Evolutionary conservation across 2,329 filamentous ascomycete genomes (phyloP).

Genomic region (Ceratocystis diversiconidia): DNA sequence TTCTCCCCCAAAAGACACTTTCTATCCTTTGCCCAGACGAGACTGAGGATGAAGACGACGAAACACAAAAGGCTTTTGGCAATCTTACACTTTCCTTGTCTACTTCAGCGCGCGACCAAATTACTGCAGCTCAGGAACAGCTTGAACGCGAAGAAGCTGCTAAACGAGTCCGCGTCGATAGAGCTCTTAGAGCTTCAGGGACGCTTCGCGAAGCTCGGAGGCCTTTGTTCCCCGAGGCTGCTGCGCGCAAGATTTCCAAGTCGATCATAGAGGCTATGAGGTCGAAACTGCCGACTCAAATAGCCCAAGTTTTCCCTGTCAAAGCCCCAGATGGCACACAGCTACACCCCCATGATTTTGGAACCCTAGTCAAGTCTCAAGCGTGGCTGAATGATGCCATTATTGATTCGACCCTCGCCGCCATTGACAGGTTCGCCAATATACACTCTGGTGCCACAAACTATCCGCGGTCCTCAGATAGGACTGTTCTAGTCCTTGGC

Average conservation of each 20-base stretch:
- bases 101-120: constrained; percentile 1
- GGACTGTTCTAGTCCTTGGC: constrained; percentile 48
- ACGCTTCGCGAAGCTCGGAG: constrained; percentile 4
- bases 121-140: constrained; percentile 2
- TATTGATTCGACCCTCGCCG: constrained; percentile 51
- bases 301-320: constrained; percentile 10
- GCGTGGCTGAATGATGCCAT: constrained; percentile 67
- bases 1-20: not conserved
- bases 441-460: constrained; percentile 38
- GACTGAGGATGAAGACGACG: constrained; percentile 4
- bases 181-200: not conserved
- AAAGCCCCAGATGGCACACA: constrained; percentile 3
- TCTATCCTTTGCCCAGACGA: not conserved
- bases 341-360: constrained; percentile 39
- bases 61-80: not conserved
- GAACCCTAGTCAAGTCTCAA: constrained; percentile 40
- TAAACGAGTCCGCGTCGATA: not conserved
- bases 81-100: not conserved
- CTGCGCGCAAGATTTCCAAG: constrained; percentile 2
- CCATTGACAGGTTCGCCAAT: constrained; percentile 47
- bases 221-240: not conserved
- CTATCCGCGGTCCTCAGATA: constrained; percentile 31
- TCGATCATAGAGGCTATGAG: not conserved
- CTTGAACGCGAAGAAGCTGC: not conserved
- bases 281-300: not conserved